Evolutionary conservation across 208 protist genomes (phyloP).

Genomic region (Leishmania aethiopica): DNA sequence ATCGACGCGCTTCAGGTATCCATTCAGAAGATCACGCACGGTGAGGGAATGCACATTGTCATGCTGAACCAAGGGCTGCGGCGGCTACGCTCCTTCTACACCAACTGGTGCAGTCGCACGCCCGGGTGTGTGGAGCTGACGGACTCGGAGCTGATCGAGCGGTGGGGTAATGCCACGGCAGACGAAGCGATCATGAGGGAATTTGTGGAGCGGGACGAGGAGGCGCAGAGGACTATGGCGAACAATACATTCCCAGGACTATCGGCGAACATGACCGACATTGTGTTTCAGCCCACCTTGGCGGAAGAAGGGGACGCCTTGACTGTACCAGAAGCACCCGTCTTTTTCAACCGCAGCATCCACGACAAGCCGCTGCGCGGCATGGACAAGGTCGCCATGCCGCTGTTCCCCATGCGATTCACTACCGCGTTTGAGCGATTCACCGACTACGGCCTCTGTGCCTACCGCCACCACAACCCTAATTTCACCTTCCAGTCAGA

Average conservation of each 20-base stretch:
- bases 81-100: slow-evolving; percentile 17
- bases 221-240: slow-evolving; percentile 6
- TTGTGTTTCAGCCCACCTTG: slow-evolving; percentile 18
- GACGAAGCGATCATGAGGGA: slow-evolving; percentile 13
- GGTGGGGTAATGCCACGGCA: slow-evolving; percentile 11
- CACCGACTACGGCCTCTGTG: slow-evolving; percentile 46
- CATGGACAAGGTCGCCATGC: background rate
- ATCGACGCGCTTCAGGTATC: slow-evolving; percentile 27
- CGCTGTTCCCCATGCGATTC: background rate
- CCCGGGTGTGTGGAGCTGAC: slow-evolving; percentile 28
- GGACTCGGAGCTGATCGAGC: slow-evolving; percentile 30
- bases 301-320: slow-evolving; percentile 8
- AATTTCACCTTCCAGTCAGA: slow-evolving; percentile 31
- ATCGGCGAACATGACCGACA: slow-evolving; percentile 7
- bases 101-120: slow-evolving; percentile 5
- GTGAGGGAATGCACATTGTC: slow-evolving; percentile 26
- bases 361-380: slow-evolving; percentile 19
- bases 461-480: slow-evolving; percentile 36
- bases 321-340: slow-evolving; percentile 1
- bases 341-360: slow-evolving; percentile 34
- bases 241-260: slow-evolving; percentile 7
- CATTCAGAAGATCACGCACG: slow-evolving; percentile 18
- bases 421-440: slow-evolving; percentile 4
- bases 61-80: slow-evolving; percentile 23
- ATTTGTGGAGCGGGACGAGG: slow-evolving; percentile 21